Base-by-base conservation (phyloP, 805 yeast species). In the Yarrowia sp. region DNA sequence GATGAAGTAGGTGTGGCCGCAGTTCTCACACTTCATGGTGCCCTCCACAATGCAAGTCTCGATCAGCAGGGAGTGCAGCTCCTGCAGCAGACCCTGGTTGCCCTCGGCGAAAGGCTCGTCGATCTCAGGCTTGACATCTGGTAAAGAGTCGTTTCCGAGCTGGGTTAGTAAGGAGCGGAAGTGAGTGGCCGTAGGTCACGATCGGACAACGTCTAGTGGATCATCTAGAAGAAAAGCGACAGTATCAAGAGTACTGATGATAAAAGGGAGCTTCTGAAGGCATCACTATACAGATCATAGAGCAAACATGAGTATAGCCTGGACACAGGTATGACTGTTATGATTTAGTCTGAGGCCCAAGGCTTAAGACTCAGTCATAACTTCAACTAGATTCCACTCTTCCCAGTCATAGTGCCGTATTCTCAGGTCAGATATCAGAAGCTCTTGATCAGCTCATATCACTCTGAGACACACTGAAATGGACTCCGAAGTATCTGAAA, bases 41-140 rank as follows among this genome's bases (percentile, higher is more conserved):
- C 99, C 99, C 73, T 93, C 94, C 10, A 83, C 76, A 66, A 95
- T 91, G 70, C 88, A 92, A 0, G 98, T 94, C 76, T 94, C 97
- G 46, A 95, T 78, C 67, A 94, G 82, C 69, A 94, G 79, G 3
- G 83, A 78, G 75, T 94, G 98, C 71, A 95, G 81, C 71, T 92
- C 97, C 70, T 80, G 83, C 72, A 94, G 80, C 9, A 94, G 78
- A 71, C 84, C 86, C 69, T 79, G 79, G 47, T 74, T 72, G 20
- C 76, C 81, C 17, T 77, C 75, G 74, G 83, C 80, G 44, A 81
- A 82, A 0, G 86, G 83, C 72, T 85, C 87, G 69, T 83, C 80
- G 58, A 79, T 77, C 67, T 73, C 79, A 3, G 82, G 81, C 72
- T 76, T 79, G 20, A 61, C 68, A 3, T 69, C 69, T 33, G 81